A percentile compares a stretch with the other conserved stretches of the same genome.
These are phyloP conservation scores for Coniochaeta sp. DNA, from an alignment of 2,329 filamentous ascomycete species.

Conservation along the genomic window DNA sequence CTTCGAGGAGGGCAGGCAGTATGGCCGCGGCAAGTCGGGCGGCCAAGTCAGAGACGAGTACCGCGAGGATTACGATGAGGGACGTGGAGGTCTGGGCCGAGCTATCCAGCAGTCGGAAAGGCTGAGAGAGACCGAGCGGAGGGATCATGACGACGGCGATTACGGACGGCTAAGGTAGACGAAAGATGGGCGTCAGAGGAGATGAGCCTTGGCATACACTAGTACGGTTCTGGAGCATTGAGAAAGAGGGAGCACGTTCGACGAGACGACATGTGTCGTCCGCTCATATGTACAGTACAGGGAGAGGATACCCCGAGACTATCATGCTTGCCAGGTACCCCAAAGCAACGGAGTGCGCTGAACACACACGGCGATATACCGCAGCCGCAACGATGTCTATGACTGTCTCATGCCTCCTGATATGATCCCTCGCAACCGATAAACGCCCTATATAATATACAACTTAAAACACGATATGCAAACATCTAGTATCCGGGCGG, in stretches of 20 bases:
- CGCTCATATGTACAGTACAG: not conserved
- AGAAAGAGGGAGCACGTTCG: not conserved
- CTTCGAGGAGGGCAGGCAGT: constrained; percentile 92
- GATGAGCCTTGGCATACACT: not conserved
- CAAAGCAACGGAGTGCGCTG: not conserved
- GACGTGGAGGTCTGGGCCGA: constrained; percentile 80
- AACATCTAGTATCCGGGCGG: constrained; percentile 78
- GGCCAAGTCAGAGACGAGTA: constrained; percentile 98
- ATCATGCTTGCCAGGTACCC: not conserved
- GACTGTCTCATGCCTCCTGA: not conserved
- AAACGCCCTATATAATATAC: not conserved
- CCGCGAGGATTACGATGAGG: constrained; percentile 92
- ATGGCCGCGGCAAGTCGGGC: constrained; percentile 89
- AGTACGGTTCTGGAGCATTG: not conserved
- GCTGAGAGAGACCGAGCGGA: constrained; percentile 16
- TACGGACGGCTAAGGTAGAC: constrained; percentile 13
- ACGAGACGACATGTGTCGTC: not conserved
- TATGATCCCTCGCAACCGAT: not conserved
- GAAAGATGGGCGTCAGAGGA: not conserved
- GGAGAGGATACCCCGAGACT: not conserved
- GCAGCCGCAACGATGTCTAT: not conserved
- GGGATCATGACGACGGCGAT: constrained; percentile 7
- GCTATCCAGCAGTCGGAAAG: constrained; percentile 53
- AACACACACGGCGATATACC: not conserved
- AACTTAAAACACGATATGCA: not conserved